These are phyloP conservation scores for Ramalina intermedia DNA, from an alignment of 495 filamentous ascomycete genomes.

Conservation along the genomic window DNA sequence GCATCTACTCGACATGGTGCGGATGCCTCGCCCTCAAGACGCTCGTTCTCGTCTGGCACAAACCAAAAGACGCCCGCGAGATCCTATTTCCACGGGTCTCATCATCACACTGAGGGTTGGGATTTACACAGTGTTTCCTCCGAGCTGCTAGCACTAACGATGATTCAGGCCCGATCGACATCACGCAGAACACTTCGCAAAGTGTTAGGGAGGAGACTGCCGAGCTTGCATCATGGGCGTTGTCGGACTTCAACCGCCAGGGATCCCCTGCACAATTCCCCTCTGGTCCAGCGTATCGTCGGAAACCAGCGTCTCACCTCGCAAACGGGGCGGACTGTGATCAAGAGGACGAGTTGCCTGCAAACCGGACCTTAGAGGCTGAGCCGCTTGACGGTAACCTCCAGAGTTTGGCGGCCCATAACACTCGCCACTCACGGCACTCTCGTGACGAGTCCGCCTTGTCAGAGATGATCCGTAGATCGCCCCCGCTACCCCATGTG, in stretches of 20 bases:
- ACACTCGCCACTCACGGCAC: conserved; percentile 5
- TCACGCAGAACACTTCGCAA: conserved; percentile 52
- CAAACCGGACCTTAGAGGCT: conserved; percentile 15
- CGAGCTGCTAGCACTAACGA: conserved; percentile 18
- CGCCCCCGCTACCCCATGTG: conserved; percentile 20
- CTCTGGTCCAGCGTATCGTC: not conserved
- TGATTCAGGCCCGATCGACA: conserved; percentile 38
- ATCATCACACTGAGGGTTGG: conserved; percentile 49
- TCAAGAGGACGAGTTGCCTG: not conserved
- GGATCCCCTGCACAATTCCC: conserved; percentile 13
- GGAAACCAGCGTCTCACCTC: not conserved
- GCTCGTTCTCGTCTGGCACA: conserved; percentile 14
- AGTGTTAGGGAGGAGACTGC: conserved; percentile 83
- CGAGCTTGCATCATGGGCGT: conserved; percentile 73
- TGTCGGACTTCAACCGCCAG: conserved; percentile 40
- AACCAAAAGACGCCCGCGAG: conserved; percentile 55
- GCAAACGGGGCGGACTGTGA: conserved; percentile 1
- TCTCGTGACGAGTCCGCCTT: conserved; percentile 40
- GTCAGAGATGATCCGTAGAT: conserved; percentile 46
- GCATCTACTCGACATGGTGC: not conserved
- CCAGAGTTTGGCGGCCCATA: conserved; percentile 41
- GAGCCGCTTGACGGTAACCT: conserved; percentile 45
- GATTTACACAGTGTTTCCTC: not conserved
- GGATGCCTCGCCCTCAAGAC: conserved; percentile 12
- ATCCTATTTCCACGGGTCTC: conserved; percentile 65